Base-by-base conservation (phyloP, 805 yeast genomes). In the Lipomyces chichibuensis region DNA sequence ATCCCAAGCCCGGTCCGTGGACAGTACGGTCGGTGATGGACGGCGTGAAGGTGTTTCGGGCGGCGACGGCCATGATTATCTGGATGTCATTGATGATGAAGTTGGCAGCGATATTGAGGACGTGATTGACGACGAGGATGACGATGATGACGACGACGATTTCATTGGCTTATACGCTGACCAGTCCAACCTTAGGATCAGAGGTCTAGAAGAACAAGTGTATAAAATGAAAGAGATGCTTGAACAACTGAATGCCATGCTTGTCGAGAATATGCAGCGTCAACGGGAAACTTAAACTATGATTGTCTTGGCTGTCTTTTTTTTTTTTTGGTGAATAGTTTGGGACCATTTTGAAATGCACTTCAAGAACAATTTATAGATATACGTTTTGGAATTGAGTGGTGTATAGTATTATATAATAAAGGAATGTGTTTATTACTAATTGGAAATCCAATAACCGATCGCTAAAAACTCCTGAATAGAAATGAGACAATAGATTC, bases 141-240 rank as follows among this genome's bases (percentile, higher is more conserved):
- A 69, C 17, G 71, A 67, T 13, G 71, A 67, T 9, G 71, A 69
- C 17, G 71, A 67, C 9, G 71, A 69, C 52, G 71, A 66, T 25
- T 49, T 67, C 32, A 25, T 65, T 53, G 60, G 57, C 33, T 49
- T 69, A 20, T 69, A 69, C 37, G 68, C 71, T 6, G 71, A 69
- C 39, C 66, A 67, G 49, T 55, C 71, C 9, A 35, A 65, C 13
- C 64, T 67, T 17, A 35, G 71, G n/a, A 62, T 69, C 5, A 57
- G 70, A 11, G 68, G 61, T 3, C 58, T 69, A 17, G 71, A 69
- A 43, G 71, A 69, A 49, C 71, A 69, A 49, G 66, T 69, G 9
- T 59, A 23, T 60, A 63, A 64, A 25, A 69, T 69, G 71, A 60
- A 62, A 61, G 66, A 58, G 23, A 64, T 67, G 66, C 27, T 69